Conservation (phyloP, 345 rosid species). For the Pugionium dolabratum region DNA sequence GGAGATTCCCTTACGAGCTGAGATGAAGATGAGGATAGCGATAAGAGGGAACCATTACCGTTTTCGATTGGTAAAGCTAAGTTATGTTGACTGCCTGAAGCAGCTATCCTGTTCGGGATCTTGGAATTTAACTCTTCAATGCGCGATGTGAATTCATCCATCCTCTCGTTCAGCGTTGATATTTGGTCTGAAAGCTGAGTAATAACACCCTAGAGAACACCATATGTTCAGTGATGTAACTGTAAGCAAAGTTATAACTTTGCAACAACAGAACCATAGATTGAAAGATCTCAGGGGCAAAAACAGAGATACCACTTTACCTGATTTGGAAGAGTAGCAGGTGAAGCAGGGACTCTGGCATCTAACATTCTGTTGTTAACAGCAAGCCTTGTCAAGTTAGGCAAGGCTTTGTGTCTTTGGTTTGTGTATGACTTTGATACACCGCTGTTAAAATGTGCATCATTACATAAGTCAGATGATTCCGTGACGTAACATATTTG, state of each 20-base stretch:
- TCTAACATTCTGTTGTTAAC: constrained; percentile 74
- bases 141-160: constrained; percentile 89
- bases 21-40: constrained; percentile 76
- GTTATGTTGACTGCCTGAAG: constrained; percentile 76
- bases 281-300: neutral
- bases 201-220: constrained; percentile 59
- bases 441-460: constrained; percentile 46
- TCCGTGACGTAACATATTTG: constrained; percentile 25
- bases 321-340: constrained; percentile 71
- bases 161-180: constrained; percentile 91
- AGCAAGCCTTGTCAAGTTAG: constrained; percentile 76
- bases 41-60: constrained; percentile 69
- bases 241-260: constrained; percentile 13
- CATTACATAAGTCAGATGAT: constrained; percentile 30
- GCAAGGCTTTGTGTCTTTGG: constrained; percentile 66
- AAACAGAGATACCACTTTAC: constrained; percentile 39
- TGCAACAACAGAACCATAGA: constrained; percentile 9
- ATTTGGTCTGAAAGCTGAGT: constrained; percentile 96
- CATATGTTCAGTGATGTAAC: constrained; percentile 10
- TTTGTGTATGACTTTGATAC: constrained; percentile 69
- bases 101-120: constrained; percentile 52
- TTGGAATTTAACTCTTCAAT: constrained; percentile 85
- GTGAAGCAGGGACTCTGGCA: constrained; percentile 65
- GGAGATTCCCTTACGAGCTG: constrained; percentile 83
- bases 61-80: constrained; percentile 71